Percentiles rank a stretch among this genome's conserved stretches.
Conservation (phyloP, 1,284 basidiomycete genomes). For the Amylostereum areolatum region DNA sequence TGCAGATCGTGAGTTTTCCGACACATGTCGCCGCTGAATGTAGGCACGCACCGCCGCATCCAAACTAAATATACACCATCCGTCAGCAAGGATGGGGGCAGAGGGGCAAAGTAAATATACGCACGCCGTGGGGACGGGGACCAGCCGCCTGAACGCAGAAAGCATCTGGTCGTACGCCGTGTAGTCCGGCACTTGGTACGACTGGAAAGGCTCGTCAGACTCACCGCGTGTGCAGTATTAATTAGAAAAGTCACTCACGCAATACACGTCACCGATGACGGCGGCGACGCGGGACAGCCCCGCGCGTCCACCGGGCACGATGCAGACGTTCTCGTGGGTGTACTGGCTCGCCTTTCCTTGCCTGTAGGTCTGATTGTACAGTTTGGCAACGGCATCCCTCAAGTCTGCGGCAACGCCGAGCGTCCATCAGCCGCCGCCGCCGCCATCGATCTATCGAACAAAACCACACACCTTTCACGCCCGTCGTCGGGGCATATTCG, state of each 20-base stretch:
- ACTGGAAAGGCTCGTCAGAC: slow-evolving; percentile 32
- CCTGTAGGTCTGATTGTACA: slow-evolving; percentile 88
- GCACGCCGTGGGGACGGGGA: slow-evolving; percentile 85
- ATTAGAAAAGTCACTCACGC: slow-evolving; percentile 32
- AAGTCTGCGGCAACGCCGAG: slow-evolving; percentile 29
- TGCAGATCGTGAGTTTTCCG: no score
- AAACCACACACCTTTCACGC: slow-evolving; percentile 63
- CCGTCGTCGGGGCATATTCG: slow-evolving; percentile 92
- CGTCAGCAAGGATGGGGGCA: slow-evolving; percentile 1
- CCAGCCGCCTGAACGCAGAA: slow-evolving; percentile 81
- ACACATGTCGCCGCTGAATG: neutral
- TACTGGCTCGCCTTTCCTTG: slow-evolving; percentile 77
- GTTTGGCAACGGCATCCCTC: slow-evolving; percentile 72
- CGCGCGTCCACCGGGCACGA: slow-evolving; percentile 86
- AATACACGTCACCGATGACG: slow-evolving; percentile 82
- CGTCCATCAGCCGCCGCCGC: neutral
- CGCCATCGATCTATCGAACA: slow-evolving; percentile 10
- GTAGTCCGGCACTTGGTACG: slow-evolving; percentile 85
- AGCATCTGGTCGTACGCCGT: slow-evolving; percentile 84
- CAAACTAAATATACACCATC: slow-evolving; percentile 32
- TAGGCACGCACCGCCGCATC: slow-evolving; percentile 45
- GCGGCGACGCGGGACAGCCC: slow-evolving; percentile 89
- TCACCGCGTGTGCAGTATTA: neutral
- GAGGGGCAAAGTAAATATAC: slow-evolving; percentile 20
- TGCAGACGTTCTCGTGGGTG: slow-evolving; percentile 87